phyloP scores from a whole-genome alignment of 2,329 filamentous ascomycete species.

The Sporothrix brasiliensis region DNA sequence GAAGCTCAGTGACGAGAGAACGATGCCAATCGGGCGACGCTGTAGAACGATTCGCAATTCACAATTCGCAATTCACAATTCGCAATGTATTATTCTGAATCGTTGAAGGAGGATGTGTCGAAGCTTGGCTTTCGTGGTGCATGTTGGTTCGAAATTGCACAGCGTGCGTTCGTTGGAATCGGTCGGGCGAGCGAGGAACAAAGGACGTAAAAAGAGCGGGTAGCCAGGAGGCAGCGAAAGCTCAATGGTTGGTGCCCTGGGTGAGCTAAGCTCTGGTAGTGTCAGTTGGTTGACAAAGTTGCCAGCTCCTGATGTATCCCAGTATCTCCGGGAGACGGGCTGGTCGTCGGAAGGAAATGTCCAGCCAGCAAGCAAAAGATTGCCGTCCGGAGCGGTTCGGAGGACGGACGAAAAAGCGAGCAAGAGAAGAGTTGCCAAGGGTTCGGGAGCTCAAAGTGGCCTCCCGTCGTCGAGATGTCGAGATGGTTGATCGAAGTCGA shows the following conservation, averaged over 20 bases:
- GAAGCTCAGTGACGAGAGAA: slow-evolving; percentile 21
- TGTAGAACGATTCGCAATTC: not conserved
- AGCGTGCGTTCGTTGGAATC: slow-evolving; percentile 18
- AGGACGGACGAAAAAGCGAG: not conserved
- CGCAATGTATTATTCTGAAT: not conserved
- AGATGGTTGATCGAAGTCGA: not conserved
- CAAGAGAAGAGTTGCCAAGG: not conserved
- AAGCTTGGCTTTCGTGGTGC: not conserved
- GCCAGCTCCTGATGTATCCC: too few species aligned
- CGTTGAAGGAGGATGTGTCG: not conserved
- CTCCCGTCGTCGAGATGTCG: not conserved
- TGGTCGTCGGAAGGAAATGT: not conserved
- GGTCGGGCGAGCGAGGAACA: not conserved
- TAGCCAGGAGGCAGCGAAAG: slow-evolving; percentile 18
- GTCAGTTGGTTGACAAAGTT: not conserved
- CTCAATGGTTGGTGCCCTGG: slow-evolving; percentile 17
- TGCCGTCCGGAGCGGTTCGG: not conserved
- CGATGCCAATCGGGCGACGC: not conserved
- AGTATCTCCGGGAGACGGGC: not conserved
- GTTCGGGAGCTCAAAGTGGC: not conserved
- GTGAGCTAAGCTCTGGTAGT: slow-evolving; percentile 21
- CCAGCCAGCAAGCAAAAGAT: not conserved
- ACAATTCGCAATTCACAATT: too few species aligned
- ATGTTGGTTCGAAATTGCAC: not conserved
- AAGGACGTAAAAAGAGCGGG: slow-evolving; percentile 9